A percentile compares a stretch with the other conserved stretches of the same genome.
Conservation (phyloP, 2,329 filamentous ascomycete genomes). For the Ceratocystis diversiconidia region DNA sequence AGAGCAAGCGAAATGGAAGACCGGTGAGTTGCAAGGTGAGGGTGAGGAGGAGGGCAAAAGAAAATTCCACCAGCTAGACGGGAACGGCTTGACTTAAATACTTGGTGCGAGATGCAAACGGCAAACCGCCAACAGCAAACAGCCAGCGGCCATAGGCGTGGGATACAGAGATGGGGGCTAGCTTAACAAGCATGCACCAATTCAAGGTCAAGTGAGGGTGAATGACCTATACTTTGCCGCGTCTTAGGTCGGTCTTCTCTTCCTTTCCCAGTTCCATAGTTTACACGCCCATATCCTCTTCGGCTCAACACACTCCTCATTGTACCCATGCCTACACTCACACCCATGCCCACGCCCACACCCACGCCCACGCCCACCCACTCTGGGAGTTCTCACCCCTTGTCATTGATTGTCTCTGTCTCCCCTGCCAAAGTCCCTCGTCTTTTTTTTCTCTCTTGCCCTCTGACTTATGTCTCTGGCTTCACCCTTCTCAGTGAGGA, state of each 20-base stretch:
- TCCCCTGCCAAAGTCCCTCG: background rate
- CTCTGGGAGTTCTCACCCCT: background rate
- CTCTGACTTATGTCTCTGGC: background rate
- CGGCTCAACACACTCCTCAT: too few species aligned
- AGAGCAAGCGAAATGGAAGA: conserved; percentile 7
- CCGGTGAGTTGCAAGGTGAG: background rate
- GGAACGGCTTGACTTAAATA: conserved; percentile 1
- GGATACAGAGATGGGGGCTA: background rate
- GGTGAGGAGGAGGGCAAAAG: background rate
- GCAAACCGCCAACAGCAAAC: background rate
- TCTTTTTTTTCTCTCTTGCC: background rate
- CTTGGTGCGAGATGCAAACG: background rate
- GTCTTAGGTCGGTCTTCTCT: background rate
- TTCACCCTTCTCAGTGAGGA: background rate
- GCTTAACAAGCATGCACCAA: background rate
- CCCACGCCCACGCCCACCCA: background rate
- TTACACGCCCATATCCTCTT: background rate
- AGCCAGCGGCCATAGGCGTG: background rate
- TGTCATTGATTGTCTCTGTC: background rate
- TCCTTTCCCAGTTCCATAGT: background rate
- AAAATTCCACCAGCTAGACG: background rate
- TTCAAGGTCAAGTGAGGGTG: background rate
- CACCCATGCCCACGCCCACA: background rate
- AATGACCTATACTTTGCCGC: background rate
- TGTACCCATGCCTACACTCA: too few species aligned